Evolutionary conservation across 768 basidiomycete species (phyloP).

Genomic region (Chalciporus chontae): DNA sequence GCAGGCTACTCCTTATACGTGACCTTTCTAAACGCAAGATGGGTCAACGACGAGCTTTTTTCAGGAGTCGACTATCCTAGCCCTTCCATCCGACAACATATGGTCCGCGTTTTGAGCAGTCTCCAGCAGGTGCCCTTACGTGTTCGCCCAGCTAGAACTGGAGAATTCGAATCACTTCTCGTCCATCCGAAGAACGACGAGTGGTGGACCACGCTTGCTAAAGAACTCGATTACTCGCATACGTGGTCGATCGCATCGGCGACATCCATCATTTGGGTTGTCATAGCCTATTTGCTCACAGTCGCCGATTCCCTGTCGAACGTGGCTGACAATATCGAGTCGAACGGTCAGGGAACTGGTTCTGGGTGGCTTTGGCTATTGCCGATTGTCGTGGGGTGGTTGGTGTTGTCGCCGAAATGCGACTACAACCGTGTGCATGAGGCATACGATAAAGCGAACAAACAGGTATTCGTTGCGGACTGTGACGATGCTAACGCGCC

Average conservation of each 20-base stretch:
- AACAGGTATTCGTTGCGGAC: not conserved
- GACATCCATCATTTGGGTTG: slow-evolving; percentile 41
- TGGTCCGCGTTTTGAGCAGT: slow-evolving; percentile 34
- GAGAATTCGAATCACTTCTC: slow-evolving; percentile 38
- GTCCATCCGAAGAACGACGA: slow-evolving; percentile 40
- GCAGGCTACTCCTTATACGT: slow-evolving; percentile 44
- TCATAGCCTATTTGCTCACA: slow-evolving; percentile 36
- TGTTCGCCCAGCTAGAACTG: slow-evolving; percentile 23
- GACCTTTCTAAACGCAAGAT: slow-evolving; percentile 42
- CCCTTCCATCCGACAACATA: slow-evolving; percentile 6
- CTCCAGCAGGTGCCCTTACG: slow-evolving; percentile 43
- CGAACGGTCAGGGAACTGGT: slow-evolving; percentile 37
- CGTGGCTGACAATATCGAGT: slow-evolving; percentile 20
- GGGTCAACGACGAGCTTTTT: slow-evolving; percentile 34
- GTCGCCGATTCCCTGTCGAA: slow-evolving; percentile 16
- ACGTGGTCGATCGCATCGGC: slow-evolving; percentile 40
- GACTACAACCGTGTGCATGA: slow-evolving; percentile 30
- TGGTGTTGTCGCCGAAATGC: slow-evolving; percentile 39
- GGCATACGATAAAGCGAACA: slow-evolving; percentile 16
- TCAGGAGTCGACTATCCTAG: slow-evolving; percentile 29
- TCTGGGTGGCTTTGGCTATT: slow-evolving; percentile 44
- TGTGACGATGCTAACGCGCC: not conserved
- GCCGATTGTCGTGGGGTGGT: slow-evolving; percentile 39
- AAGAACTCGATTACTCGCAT: slow-evolving; percentile 35
- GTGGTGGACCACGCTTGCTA: slow-evolving; percentile 38